Evolutionary conservation across 2,329 filamentous ascomycete genomes (phyloP), one percentile per base, ranked within the genome.

Genomic region (Moelleriella libera): DNA sequence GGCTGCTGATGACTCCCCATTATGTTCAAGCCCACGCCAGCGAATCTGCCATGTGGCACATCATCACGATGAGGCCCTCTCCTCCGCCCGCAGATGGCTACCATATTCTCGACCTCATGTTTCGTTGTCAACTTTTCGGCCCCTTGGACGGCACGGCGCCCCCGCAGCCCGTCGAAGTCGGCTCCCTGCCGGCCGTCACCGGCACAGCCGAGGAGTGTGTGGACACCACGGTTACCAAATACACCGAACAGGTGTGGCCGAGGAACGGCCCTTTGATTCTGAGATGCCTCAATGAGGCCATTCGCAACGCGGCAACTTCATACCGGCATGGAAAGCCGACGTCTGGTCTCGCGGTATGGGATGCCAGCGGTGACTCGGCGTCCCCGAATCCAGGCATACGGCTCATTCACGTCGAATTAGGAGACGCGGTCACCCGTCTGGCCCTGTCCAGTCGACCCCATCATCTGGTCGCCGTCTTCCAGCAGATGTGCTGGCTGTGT

Each of bases 401-500:
- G 2, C 55, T 65, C 2, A 45, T 66, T 1, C 63, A 66, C 29
- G 43, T 66, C 1, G 63, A 66, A 48, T 52, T 65, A 3, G 63
- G 66, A 43, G 56, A 59, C 9, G 57, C 59, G 1, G 55, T 52
- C 0, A 55, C 66, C 21, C 53, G 61, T 0, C 52, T 66, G 41
- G 63, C 54, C 29, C 58, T 60, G 1, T 65, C 61, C 3, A 61
- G 62, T 1, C 62, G 62, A 62, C 57, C 59, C 0, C 59, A 61
- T 31, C 60, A 58, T 2, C 57, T 66, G 52, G 58, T 63, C 42
- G 60, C 64, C 10, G 56, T 65, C 2, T 55, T 65, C 3, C 62
- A 65, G 43, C 62, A 64, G 45, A 63, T 65, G 62, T 60, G 59
- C 8, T 66, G 63, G 63, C 59, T 57, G 1, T 65, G 61, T 30